These are phyloP conservation scores for Lipomyces lipofer DNA, from an alignment of 805 yeast genomes.

Conservation along the genomic window DNA sequence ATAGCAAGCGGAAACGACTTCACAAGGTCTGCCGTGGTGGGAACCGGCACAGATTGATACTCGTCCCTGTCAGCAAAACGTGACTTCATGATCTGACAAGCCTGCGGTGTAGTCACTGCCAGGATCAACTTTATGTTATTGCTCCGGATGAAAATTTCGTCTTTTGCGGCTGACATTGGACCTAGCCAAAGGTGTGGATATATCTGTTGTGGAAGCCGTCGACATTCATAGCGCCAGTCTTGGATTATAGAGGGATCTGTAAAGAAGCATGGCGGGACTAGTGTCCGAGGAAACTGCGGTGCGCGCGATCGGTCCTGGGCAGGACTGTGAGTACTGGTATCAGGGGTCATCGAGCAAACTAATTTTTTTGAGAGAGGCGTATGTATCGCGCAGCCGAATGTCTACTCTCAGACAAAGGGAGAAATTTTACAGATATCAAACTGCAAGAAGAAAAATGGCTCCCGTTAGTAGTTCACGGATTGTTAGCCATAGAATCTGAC, in stretches of 20 bases:
- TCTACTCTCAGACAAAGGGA: no score
- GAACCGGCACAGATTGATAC: constrained; percentile 12
- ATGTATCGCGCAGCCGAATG: neutral
- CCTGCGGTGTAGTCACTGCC: constrained; percentile 18
- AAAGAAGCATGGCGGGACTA: constrained; percentile 37
- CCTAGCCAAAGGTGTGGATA: constrained; percentile 49
- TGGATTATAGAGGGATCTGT: constrained; percentile 33
- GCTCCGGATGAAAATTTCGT: constrained; percentile 41
- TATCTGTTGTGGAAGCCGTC: constrained; percentile 47
- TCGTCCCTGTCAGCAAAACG: constrained; percentile 3
- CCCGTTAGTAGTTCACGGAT: no score
- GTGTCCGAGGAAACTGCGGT: constrained; percentile 22
- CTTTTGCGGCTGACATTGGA: constrained; percentile 47
- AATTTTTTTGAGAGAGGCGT: neutral
- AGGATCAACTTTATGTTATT: constrained; percentile 40
- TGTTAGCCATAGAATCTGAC: no score
- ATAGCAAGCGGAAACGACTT: constrained; percentile 15
- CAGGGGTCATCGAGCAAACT: neutral
- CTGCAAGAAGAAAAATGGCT: no score
- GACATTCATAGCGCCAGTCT: constrained; percentile 38
- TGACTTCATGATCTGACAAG: constrained; percentile 18
- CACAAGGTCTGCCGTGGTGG: constrained; percentile 11
- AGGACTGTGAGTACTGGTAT: constrained; percentile 6
- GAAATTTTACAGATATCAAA: no score
- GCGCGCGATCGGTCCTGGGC: constrained; percentile 19